phyloP scores from a whole-genome alignment of 805 yeast genomes.

The Candida ulmi region DNA sequence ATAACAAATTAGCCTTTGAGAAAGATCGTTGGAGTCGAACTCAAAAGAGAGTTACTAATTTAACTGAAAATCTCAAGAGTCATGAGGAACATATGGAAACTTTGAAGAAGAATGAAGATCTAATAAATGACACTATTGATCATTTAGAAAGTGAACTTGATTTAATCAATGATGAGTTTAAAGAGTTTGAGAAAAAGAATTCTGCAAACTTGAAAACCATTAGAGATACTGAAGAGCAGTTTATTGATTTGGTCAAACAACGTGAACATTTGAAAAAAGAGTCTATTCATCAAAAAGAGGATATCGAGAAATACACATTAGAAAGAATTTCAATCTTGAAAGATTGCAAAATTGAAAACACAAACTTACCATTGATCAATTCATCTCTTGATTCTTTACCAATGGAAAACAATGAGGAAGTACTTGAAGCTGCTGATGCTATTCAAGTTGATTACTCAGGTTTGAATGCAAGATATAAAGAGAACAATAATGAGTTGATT shows the following conservation, averaged over 20 bases:
- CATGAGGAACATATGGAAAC: slow-evolving; percentile 29
- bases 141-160: slow-evolving; percentile 36
- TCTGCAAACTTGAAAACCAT: slow-evolving; percentile 27
- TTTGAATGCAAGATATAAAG: slow-evolving; percentile 38
- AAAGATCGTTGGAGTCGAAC: slow-evolving; percentile 52
- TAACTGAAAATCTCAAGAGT: slow-evolving; percentile 33
- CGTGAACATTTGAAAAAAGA: slow-evolving; percentile 28
- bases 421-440: slow-evolving; percentile 35
- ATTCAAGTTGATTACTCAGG: slow-evolving; percentile 51
- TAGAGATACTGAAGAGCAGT: slow-evolving; percentile 42
- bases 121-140: slow-evolving; percentile 29
- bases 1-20: slow-evolving; percentile 63
- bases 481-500: slow-evolving; percentile 24
- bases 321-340: slow-evolving; percentile 57
- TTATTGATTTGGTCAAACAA: slow-evolving; percentile 29
- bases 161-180: slow-evolving; percentile 30
- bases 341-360: slow-evolving; percentile 69
- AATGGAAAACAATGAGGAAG: slow-evolving; percentile 41
- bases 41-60: slow-evolving; percentile 35
- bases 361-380: slow-evolving; percentile 54
- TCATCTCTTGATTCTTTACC: slow-evolving; percentile 61
- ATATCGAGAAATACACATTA: slow-evolving; percentile 43
- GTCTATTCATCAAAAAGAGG: slow-evolving; percentile 42
- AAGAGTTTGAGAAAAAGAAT: slow-evolving; percentile 26
- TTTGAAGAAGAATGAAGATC: slow-evolving; percentile 28